Conservation (phyloP, 768 basidiomycete species). For the Trichaptum fuscoviolaceum region DNA sequence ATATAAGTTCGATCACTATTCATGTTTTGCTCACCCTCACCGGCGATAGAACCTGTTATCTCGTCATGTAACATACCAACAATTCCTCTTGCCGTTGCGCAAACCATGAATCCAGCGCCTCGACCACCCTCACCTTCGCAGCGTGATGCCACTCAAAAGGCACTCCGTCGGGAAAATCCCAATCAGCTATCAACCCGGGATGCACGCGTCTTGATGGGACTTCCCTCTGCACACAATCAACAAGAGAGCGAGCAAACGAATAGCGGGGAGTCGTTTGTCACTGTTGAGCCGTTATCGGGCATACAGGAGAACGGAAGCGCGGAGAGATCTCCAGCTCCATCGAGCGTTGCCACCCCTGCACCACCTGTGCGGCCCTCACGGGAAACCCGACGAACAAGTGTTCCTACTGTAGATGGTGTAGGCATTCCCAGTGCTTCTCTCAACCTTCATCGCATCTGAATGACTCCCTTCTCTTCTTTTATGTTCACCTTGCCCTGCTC, state of each 20-base stretch:
- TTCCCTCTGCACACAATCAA: conserved; percentile 32
- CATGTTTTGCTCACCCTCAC: conserved; percentile 12
- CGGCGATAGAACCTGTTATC: conserved; percentile 72
- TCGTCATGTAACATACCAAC: conserved; percentile 97
- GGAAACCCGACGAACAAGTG: conserved; percentile 46
- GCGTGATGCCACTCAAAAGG: conserved; percentile 83
- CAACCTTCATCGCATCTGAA: conserved; percentile 8
- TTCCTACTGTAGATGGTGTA: conserved; percentile 20
- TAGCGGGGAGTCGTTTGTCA: conserved; percentile 49
- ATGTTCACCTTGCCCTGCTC: conserved; percentile 3
- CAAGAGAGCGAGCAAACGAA: conserved; percentile 23
- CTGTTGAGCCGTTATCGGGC: conserved; percentile 28
- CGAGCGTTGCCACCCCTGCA: conserved; percentile 18
- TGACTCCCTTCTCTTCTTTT: conserved; percentile 9
- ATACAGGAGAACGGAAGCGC: conserved; percentile 14
- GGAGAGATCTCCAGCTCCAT: conserved; percentile 10
- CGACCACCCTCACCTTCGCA: conserved; percentile 90
- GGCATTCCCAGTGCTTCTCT: conserved; percentile 1
- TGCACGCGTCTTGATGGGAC: conserved; percentile 66
- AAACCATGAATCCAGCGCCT: conserved; percentile 94
- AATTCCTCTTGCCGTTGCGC: conserved; percentile 89
- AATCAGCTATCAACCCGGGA: conserved; percentile 77
- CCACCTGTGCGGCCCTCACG: conserved; percentile 66
- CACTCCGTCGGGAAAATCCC: conserved; percentile 79
- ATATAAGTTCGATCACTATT: conserved; percentile 3